Percentiles rank a stretch among this genome's conserved stretches.
Evolutionary conservation across 352 stramenopile species (phyloP).

Genomic region (Aphanomyces astaci): DNA sequence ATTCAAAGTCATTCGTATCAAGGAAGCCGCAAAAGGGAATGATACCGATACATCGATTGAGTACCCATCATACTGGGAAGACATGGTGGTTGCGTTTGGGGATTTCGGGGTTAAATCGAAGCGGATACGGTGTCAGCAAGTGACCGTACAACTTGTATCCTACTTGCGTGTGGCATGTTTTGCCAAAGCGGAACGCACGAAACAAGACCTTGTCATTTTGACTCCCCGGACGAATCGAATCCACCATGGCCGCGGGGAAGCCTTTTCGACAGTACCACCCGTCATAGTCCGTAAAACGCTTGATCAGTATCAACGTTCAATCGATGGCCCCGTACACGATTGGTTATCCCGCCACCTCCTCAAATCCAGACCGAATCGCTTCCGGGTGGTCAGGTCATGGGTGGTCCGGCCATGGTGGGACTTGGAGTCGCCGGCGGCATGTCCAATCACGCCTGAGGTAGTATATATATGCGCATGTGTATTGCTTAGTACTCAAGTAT

Average conservation of each 20-base stretch:
- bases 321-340: not conserved
- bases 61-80: no score
- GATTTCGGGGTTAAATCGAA: not conserved
- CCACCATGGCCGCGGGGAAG: not conserved
- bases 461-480: no score
- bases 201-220: not conserved
- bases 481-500: no score
- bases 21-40: no score
- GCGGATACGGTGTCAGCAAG: not conserved
- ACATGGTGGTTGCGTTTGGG: no score
- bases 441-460: no score
- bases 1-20: no score
- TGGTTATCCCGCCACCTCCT: not conserved
- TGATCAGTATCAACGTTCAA: not conserved
- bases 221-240: not conserved
- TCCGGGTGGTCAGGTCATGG: no score
- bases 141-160: not conserved
- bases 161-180: not conserved
- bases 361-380: not conserved
- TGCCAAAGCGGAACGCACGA: not conserved
- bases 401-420: no score
- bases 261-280: not conserved
- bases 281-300: not conserved
- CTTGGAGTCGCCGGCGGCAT: no score
- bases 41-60: no score